These are phyloP conservation scores for Diaporthe vexans DNA, from an alignment of 2,329 filamentous ascomycete genomes.

Conservation along the genomic window DNA sequence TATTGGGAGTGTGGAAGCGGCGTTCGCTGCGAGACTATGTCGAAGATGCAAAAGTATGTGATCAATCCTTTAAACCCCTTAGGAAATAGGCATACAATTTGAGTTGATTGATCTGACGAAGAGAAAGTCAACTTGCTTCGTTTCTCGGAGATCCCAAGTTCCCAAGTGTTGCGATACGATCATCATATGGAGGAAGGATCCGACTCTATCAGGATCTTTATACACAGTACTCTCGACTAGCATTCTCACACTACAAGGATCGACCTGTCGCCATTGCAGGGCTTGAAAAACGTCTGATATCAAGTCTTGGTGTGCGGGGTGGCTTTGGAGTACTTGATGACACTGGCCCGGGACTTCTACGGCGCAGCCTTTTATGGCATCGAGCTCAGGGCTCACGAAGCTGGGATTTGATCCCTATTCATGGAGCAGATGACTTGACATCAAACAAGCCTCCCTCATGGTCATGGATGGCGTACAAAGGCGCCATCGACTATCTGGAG, in stretches of 20 bases:
- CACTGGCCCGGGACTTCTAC: conserved; percentile 38
- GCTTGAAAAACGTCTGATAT: conserved; percentile 49
- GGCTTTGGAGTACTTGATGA: conserved; percentile 51
- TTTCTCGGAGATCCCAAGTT: too few species aligned
- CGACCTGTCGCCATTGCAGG: conserved; percentile 51
- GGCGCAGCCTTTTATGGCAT: conserved; percentile 50
- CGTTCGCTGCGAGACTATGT: conserved; percentile 53
- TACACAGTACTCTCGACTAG: conserved; percentile 50
- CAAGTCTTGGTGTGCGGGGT: conserved; percentile 45
- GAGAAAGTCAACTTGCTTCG: too few species aligned
- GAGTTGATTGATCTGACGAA: too few species aligned
- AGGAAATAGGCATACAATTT: too few species aligned
- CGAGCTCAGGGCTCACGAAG: background rate
- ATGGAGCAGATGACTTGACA: too few species aligned
- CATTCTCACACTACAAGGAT: conserved; percentile 45
- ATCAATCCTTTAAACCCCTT: too few species aligned
- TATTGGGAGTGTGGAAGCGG: conserved; percentile 57
- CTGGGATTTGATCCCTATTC: too few species aligned
- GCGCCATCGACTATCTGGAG: too few species aligned
- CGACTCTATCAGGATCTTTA: conserved; percentile 47
- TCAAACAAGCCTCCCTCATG: too few species aligned
- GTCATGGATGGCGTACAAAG: too few species aligned
- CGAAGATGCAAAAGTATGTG: conserved; percentile 50
- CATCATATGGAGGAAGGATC: conserved; percentile 44
- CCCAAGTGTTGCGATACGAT: too few species aligned